Conservation (phyloP, 2,329 filamentous ascomycete genomes). For the Microsporum audouinii region DNA sequence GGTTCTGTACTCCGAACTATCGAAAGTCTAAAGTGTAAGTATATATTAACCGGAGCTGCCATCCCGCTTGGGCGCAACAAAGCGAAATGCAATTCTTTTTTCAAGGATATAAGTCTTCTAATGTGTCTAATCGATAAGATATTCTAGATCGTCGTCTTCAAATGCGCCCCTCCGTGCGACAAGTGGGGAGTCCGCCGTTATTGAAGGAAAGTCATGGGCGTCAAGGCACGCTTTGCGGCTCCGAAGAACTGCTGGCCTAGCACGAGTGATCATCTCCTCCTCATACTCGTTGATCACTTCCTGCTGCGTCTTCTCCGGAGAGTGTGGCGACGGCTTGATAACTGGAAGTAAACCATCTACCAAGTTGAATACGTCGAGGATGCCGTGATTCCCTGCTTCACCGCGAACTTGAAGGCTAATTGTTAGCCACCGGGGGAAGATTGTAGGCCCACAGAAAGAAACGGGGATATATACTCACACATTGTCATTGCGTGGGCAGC, state of each 20-base stretch:
- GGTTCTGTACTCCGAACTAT: background rate
- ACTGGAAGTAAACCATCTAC: conserved; percentile 24
- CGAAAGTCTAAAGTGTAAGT: background rate
- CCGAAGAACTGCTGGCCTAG: conserved; percentile 38
- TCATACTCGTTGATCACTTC: conserved; percentile 31
- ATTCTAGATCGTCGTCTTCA: conserved; percentile 4
- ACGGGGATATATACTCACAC: conserved; percentile 36
- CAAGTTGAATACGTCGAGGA: conserved; percentile 42
- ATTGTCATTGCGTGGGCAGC: conserved; percentile 49
- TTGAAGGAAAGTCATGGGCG: conserved; percentile 41
- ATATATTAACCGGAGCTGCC: background rate
- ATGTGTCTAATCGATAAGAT: background rate
- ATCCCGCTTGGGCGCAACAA: background rate
- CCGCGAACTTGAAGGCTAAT: conserved; percentile 38
- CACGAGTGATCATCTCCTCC: conserved; percentile 33
- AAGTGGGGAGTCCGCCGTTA: conserved; percentile 30
- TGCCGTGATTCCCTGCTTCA: conserved; percentile 48
- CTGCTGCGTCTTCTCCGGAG: conserved; percentile 19
- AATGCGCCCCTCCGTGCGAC: conserved; percentile 26
- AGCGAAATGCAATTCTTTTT: background rate
- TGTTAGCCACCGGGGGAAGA: background rate
- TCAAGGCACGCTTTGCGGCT: conserved; percentile 45
- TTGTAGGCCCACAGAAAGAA: background rate
- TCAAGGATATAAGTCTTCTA: conserved; percentile 8
- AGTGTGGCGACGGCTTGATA: conserved; percentile 6